These are phyloP conservation scores for Cyclospora cayetanensis DNA, from an alignment of 169 alveolate genomes.

Conservation along the genomic window DNA sequence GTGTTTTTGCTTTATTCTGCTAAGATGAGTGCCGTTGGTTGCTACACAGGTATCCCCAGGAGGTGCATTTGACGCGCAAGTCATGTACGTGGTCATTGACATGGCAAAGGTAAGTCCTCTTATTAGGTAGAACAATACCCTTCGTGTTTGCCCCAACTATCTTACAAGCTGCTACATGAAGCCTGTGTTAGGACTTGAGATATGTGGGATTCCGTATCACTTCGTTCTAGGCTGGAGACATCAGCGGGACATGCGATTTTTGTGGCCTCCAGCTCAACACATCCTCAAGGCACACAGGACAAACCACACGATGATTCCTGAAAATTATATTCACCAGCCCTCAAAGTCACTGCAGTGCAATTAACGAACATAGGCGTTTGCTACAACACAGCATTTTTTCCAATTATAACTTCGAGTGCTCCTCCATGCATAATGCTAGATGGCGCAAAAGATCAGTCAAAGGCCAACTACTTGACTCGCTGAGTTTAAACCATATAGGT, in stretches of 20 bases:
- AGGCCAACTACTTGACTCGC: too few relatives aligned
- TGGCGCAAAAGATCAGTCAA: too few relatives aligned
- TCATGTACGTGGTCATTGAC: slow-evolving; percentile 57
- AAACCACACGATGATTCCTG: too few relatives aligned
- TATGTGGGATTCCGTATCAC: not conserved
- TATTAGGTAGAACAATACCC: not conserved
- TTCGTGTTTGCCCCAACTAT: not conserved
- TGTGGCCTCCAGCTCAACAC: slow-evolving; percentile 64
- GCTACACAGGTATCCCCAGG: slow-evolving; percentile 61
- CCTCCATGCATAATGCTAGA: too few relatives aligned
- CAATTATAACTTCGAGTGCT: too few relatives aligned
- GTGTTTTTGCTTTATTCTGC: too few relatives aligned
- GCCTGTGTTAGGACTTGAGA: not conserved
- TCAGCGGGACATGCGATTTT: slow-evolving; percentile 67
- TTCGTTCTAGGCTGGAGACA: slow-evolving; percentile 66
- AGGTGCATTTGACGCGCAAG: slow-evolving; percentile 71
- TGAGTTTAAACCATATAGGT: too few relatives aligned
- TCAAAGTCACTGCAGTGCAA: too few relatives aligned
- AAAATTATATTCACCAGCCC: too few relatives aligned
- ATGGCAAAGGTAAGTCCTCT: slow-evolving; percentile 24
- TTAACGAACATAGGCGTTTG: too few relatives aligned
- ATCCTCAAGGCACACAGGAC: slow-evolving; percentile 42
- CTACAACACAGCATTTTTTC: too few relatives aligned
- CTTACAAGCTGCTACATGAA: not conserved
- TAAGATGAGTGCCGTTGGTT: too few relatives aligned